A percentile compares a stretch with the other conserved stretches of the same genome.
These are phyloP conservation scores for Coemansia guatemalensis DNA, from an alignment of 192 early-diverging fungal species.

Conservation along the genomic window DNA sequence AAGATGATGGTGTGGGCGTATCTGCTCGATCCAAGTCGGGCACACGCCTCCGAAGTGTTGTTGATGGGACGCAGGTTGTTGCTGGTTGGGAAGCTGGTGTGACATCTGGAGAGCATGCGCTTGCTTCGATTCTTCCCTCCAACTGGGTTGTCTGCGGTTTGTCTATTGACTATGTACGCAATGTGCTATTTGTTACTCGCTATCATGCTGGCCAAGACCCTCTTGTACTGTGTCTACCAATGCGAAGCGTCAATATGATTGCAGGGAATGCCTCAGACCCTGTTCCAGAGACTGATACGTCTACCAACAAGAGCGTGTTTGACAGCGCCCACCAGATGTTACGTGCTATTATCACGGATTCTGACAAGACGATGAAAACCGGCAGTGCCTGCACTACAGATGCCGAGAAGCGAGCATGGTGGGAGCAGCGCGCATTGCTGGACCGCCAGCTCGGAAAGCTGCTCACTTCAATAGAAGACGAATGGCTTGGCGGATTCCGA, in stretches of 20 bases:
- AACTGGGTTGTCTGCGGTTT: slow-evolving; percentile 78
- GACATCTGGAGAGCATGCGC: neutral
- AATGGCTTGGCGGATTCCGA: slow-evolving; percentile 88
- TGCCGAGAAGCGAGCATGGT: slow-evolving; percentile 79
- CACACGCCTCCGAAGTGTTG: neutral
- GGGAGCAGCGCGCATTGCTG: slow-evolving; percentile 68
- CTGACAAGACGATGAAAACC: slow-evolving; percentile 66
- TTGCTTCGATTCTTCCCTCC: slow-evolving; percentile 61
- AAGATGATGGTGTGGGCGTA: neutral
- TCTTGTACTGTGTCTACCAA: slow-evolving; percentile 68
- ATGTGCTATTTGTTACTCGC: slow-evolving; percentile 73
- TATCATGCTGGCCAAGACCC: slow-evolving; percentile 54
- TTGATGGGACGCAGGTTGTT: slow-evolving; percentile 23
- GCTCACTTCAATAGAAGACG: slow-evolving; percentile 65
- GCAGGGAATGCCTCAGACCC: slow-evolving; percentile 4
- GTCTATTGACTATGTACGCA: slow-evolving; percentile 65
- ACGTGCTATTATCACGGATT: slow-evolving; percentile 64
- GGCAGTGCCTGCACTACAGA: slow-evolving; percentile 53
- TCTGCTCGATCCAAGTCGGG: neutral
- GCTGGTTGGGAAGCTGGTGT: slow-evolving; percentile 15
- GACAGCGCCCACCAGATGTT: slow-evolving; percentile 53
- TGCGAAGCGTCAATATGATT: slow-evolving; percentile 56
- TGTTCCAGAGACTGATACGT: neutral
- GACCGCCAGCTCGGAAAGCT: slow-evolving; percentile 68
- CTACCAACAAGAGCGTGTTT: slow-evolving; percentile 31